Evolutionary conservation across 2,329 filamentous ascomycete genomes (phyloP).

Genomic region (Fusarium brevicatenulatum): DNA sequence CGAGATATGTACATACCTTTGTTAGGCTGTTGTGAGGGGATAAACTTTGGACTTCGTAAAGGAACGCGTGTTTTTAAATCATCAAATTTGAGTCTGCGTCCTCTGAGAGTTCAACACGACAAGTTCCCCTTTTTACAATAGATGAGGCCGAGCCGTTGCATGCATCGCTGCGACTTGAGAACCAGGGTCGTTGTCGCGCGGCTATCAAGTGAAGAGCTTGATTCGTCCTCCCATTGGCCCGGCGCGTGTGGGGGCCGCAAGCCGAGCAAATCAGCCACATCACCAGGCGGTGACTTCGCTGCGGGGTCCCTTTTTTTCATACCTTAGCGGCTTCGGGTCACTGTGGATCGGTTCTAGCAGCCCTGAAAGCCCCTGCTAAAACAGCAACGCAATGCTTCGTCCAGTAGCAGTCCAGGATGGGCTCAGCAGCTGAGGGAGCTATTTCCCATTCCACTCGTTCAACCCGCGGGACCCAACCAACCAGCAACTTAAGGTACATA

Average conservation of each 20-base stretch:
- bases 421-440: conserved; percentile 31
- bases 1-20: neutral
- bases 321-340: conserved; percentile 38
- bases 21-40: neutral
- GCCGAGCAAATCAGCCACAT: conserved; percentile 43
- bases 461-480: conserved; percentile 31
- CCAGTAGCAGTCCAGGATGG: conserved; percentile 18
- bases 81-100: conserved; percentile 11
- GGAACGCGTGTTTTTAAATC: conserved; percentile 19
- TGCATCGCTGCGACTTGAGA: conserved; percentile 11
- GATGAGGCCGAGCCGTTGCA: conserved; percentile 24
- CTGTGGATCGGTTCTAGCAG: conserved; percentile 37
- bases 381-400: conserved; percentile 6
- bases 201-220: conserved; percentile 31
- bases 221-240: conserved; percentile 28
- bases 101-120: conserved; percentile 29
- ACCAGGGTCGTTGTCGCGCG: conserved; percentile 43
- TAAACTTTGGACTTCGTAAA: conserved; percentile 4
- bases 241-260: conserved; percentile 27
- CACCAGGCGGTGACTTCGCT: conserved; percentile 39
- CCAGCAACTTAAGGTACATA: conserved; percentile 41
- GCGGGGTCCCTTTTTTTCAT: conserved; percentile 33
- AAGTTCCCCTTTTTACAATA: conserved; percentile 25
- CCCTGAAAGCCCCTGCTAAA: conserved; percentile 36
- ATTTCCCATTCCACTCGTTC: conserved; percentile 32